Evolutionary conservation across 352 stramenopile species (phyloP).

Genomic region (Globisporangium cederbergense): DNA sequence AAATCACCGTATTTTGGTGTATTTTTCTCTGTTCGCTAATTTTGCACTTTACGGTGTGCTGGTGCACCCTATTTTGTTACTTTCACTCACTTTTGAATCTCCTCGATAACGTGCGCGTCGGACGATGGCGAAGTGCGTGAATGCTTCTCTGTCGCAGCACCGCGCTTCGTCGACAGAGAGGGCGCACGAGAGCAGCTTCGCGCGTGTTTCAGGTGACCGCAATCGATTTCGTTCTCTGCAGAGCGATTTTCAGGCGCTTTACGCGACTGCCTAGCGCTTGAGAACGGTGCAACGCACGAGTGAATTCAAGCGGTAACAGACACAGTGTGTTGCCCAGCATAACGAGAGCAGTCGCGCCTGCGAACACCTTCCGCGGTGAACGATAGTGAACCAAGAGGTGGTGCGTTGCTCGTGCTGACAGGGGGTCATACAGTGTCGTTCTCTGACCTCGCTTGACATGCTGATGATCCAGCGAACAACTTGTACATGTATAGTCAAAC

Average conservation of each 20-base stretch:
- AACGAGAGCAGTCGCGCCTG: too few species aligned
- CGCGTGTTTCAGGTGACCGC: neutral
- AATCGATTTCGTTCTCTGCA: neutral
- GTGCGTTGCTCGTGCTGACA: too few species aligned
- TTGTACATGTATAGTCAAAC: too few species aligned
- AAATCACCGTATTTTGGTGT: neutral
- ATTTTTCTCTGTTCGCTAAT: neutral
- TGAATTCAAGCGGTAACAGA: neutral
- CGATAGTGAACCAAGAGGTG: too few species aligned
- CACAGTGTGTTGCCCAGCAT: neutral
- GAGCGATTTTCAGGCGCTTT: neutral
- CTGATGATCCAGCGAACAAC: too few species aligned
- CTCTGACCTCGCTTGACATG: too few species aligned
- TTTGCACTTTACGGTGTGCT: neutral
- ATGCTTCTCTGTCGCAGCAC: neutral
- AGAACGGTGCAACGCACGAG: neutral
- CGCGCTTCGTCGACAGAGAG: conserved; percentile 2
- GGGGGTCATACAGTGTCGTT: too few species aligned
- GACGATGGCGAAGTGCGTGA: neutral
- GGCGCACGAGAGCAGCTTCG: neutral
- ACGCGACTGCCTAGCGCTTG: neutral
- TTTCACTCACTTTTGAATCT: conserved; percentile 6
- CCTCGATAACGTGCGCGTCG: neutral
- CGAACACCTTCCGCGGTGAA: too few species aligned
- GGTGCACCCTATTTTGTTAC: conserved; percentile 22